A percentile compares a stretch with the other conserved stretches of the same genome.
Conservation (phyloP, 176 grass and related monocot genomes). For the Lolium rigidum region DNA sequence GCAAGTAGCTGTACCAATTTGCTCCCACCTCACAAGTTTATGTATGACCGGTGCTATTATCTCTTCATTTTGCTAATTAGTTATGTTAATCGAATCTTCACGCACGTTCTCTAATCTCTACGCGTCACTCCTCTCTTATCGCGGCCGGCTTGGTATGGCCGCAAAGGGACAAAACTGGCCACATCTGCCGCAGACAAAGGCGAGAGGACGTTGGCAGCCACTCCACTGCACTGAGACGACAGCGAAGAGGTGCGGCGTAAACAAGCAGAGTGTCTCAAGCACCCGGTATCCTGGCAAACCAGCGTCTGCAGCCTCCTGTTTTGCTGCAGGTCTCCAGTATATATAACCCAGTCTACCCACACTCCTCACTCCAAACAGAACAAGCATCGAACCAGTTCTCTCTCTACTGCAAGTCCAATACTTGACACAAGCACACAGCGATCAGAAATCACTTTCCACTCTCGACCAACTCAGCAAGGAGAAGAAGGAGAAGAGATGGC, state of each 20-base stretch:
- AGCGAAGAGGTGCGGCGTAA: neutral
- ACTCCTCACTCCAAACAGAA: neutral
- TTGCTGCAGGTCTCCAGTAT: neutral
- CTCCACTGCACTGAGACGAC: neutral
- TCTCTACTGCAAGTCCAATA: neutral
- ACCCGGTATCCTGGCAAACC: conserved; percentile 42
- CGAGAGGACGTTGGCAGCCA: neutral
- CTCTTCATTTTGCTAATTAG: neutral
- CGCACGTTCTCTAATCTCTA: neutral
- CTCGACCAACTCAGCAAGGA: neutral
- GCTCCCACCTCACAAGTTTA: too few relatives aligned
- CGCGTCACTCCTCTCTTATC: neutral
- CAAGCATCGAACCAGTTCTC: neutral
- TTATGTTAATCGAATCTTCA: neutral
- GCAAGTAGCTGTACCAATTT: too few relatives aligned
- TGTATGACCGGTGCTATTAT: too few relatives aligned
- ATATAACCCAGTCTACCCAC: neutral
- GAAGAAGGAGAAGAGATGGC: neutral
- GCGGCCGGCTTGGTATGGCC: too few relatives aligned
- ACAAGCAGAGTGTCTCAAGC: neutral
- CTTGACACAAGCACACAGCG: neutral
- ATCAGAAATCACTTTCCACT: neutral
- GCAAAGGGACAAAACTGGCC: neutral
- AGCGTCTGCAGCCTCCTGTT: conserved; percentile 38
- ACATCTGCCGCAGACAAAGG: neutral